A percentile compares a stretch with the other conserved stretches of the same genome.
Conservation (phyloP, 495 filamentous ascomycete genomes). For the Astrocystis sublimbata region DNA sequence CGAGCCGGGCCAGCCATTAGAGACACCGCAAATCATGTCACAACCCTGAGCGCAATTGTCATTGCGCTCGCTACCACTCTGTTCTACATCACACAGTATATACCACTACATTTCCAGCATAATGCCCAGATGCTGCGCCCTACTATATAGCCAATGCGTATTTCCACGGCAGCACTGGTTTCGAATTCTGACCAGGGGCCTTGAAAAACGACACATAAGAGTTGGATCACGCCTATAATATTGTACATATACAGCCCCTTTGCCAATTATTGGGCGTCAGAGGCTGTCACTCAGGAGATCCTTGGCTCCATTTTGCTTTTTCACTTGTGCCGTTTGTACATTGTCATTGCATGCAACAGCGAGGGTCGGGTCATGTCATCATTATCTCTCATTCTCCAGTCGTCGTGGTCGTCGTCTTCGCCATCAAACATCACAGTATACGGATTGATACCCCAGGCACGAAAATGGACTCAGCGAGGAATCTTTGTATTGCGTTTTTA, state of each 20-base stretch:
- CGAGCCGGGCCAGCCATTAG: conserved; percentile 7
- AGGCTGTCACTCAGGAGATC: background rate
- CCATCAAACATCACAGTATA: conserved; percentile 10
- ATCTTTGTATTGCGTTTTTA: conserved; percentile 2
- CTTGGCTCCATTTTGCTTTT: background rate
- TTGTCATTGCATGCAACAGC: conserved; percentile 10
- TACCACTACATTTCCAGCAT: background rate
- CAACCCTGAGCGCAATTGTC: background rate
- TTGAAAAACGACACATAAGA: conserved; percentile 5
- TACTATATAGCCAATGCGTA: background rate
- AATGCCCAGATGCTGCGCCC: background rate
- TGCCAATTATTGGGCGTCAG: background rate
- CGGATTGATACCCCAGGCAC: conserved; percentile 6
- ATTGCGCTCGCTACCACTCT: background rate
- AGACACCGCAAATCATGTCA: conserved; percentile 5
- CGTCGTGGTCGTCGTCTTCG: too few species aligned
- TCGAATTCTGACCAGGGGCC: conserved; percentile 6
- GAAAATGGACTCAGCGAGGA: background rate
- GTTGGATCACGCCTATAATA: conserved; percentile 7
- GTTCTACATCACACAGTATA: background rate
- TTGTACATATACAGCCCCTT: conserved; percentile 1
- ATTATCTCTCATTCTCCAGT: too few species aligned
- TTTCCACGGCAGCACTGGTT: background rate
- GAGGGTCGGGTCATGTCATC: conserved; percentile 11
- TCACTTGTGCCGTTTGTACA: background rate